Evolutionary conservation across 2,329 filamentous ascomycete genomes (phyloP), one percentile per base, ranked within the genome.

Genomic region (Claviceps digitariae): DNA sequence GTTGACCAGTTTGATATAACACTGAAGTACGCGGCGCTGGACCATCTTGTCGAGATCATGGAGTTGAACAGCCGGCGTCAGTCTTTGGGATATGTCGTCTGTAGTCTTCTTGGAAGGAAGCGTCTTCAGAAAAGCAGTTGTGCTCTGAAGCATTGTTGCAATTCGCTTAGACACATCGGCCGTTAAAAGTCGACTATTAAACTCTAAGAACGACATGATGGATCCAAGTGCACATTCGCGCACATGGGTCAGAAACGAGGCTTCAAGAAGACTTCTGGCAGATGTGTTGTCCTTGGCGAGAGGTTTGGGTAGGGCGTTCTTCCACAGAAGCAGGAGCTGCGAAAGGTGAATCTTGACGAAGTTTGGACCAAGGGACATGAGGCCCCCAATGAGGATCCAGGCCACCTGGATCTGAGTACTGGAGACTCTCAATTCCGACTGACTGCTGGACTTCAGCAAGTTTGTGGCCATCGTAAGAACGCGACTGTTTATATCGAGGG

Each of bases 271-370:
- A 57, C 87, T 91, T 52, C 90, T 81, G 57, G 91, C 83, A 0
- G 85, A 81, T 50, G 89, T 88, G 59, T 93, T 94, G 60, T 97
- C 91, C 66, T 90, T 94, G 36, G 89, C 84, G n/a, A 97, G 70
- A 6, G 94, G 91, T 63, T 94, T 95, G 0, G 94, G 91, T 12
- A 98, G 76, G 0, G 93, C 91, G 67, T 97, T 98, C 69, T 95
- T 95, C 93, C 93, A 98, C 7, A 98, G 74, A 9, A 98, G 73
- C 53, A 98, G 81, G 23, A 98, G 76, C 64, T 98, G 93, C 2
- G 90, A 91, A 8, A 98, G 77, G 68, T 98, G 93, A 25, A 97
- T 97, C 70, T 98, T 98, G 68, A 97, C 91, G 67, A 98, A 98
- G 67, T 95, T 97, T 4, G 93, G 91, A 0, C 93, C 93, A 1